Percentiles rank a stretch among this genome's conserved stretches.
These are phyloP conservation scores for Microascus cirrosus DNA, from an alignment of 2,329 filamentous ascomycete species.

Conservation along the genomic window DNA sequence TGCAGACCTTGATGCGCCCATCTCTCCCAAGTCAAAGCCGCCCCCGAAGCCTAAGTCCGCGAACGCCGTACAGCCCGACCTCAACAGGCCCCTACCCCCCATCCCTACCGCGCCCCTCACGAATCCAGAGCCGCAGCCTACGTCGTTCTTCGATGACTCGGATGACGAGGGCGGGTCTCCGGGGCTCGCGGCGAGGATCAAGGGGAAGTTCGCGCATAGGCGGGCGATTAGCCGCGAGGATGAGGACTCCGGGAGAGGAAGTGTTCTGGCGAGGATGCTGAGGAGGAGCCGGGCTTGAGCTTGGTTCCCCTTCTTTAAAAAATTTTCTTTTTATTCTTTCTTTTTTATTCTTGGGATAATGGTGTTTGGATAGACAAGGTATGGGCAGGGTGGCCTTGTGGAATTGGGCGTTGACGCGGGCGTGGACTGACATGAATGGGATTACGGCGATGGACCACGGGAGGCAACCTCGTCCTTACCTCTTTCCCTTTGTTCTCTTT, in stretches of 20 bases:
- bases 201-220: conserved; percentile 7
- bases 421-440: background rate
- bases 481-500: background rate
- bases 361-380: background rate
- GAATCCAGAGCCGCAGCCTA: background rate
- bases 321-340: background rate
- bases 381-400: background rate
- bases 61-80: background rate
- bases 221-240: conserved; percentile 7
- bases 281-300: conserved; percentile 2
- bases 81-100: conserved; percentile 1
- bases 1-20: background rate
- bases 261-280: conserved; percentile 2
- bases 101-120: background rate
- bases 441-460: background rate
- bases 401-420: background rate
- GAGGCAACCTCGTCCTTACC: background rate
- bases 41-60: background rate
- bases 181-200: background rate
- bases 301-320: background rate
- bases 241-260: conserved; percentile 4
- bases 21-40: background rate
- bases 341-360: background rate
- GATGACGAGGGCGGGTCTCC: conserved; percentile 1
- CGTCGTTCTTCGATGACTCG: conserved; percentile 5